Percentiles rank a stretch among this genome's conserved stretches.
Conservation (phyloP, 176 grass and related monocot genomes). For the Rhynchospora breviuscula region DNA sequence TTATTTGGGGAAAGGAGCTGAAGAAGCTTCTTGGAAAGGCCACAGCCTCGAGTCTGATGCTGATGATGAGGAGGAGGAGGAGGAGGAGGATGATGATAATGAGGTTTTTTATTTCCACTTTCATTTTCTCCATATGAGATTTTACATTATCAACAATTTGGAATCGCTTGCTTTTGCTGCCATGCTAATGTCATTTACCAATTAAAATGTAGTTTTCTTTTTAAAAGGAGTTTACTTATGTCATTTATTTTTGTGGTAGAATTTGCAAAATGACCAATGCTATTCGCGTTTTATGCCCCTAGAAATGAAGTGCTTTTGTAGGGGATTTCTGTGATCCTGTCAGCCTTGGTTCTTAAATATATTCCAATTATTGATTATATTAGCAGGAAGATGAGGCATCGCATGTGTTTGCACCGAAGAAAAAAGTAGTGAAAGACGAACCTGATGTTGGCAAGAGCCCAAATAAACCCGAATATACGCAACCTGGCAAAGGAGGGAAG, state of each 20-base stretch:
- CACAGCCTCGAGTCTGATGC: constrained; percentile 79
- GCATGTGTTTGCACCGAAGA: constrained; percentile 71
- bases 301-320: not conserved
- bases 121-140: not conserved
- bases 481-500: constrained; percentile 39
- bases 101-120: constrained; percentile 22
- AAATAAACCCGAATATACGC: constrained; percentile 42
- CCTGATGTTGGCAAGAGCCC: constrained; percentile 55
- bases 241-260: not conserved
- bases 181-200: not conserved
- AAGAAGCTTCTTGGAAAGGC: constrained; percentile 85
- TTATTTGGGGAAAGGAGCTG: constrained; percentile 59
- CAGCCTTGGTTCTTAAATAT: not conserved
- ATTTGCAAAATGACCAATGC: not conserved
- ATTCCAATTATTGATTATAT: constrained; percentile 13
- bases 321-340: not conserved
- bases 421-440: constrained; percentile 71
- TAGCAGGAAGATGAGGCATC: constrained; percentile 78
- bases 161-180: not conserved
- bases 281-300: not conserved
- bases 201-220: not conserved
- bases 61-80: constrained; percentile 77
- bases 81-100: constrained; percentile 61
- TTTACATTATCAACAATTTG: not conserved
- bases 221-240: not conserved